Evolutionary conservation across 1,284 basidiomycete species (phyloP).

Genomic region (Pseudozyma pruni): DNA sequence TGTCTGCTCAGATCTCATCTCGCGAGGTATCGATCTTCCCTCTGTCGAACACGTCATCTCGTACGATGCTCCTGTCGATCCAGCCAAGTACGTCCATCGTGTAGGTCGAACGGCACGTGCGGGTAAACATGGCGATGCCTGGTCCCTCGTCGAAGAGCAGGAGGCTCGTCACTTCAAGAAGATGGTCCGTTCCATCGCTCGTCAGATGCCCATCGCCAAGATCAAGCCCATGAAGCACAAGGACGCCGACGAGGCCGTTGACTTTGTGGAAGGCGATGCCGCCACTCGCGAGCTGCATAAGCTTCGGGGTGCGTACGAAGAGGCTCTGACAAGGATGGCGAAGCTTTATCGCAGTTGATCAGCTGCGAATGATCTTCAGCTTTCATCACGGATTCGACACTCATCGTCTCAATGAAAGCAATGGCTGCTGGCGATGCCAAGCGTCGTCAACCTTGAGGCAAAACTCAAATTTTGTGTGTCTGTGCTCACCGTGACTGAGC

Average conservation of each 20-base stretch:
- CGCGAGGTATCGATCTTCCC: constrained; percentile 94
- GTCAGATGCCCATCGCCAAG: constrained; percentile 39
- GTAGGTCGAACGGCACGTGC: constrained; percentile 94
- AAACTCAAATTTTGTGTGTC: not conserved
- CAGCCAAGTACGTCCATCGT: constrained; percentile 96
- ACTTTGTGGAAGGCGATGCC: constrained; percentile 36
- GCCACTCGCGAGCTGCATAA: constrained; percentile 24
- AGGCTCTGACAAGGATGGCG: constrained; percentile 50
- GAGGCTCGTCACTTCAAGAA: constrained; percentile 71
- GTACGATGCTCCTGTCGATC: constrained; percentile 95
- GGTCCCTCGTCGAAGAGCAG: constrained; percentile 94
- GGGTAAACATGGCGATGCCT: constrained; percentile 84
- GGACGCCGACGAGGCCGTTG: constrained; percentile 18
- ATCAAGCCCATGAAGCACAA: constrained; percentile 40
- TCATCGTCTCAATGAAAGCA: constrained; percentile 1
- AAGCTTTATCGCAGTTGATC: constrained; percentile 43
- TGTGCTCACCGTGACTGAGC: not conserved
- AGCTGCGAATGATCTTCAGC: not conserved
- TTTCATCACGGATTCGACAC: no score
- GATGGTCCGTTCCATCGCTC: constrained; percentile 35
- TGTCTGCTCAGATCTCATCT: constrained; percentile 93
- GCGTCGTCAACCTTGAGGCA: not conserved
- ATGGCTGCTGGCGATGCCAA: constrained; percentile 5
- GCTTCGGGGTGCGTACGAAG: constrained; percentile 39
- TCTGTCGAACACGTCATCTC: constrained; percentile 90